phyloP scores from a whole-genome alignment of 306 rosid species.

The Vigna nakashimae region DNA sequence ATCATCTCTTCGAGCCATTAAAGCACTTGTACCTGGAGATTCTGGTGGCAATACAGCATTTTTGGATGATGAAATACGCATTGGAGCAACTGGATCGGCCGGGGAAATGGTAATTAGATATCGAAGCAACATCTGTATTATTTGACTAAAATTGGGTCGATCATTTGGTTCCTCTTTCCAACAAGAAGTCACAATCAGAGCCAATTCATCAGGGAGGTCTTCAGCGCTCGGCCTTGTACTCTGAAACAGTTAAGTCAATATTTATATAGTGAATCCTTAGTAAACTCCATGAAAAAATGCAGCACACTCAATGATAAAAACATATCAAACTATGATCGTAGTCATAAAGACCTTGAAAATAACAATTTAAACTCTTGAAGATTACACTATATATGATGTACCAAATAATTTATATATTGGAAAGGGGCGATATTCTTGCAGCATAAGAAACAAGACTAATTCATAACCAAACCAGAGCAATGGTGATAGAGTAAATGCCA shows the following conservation, averaged over 20 bases:
- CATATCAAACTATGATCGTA: background rate
- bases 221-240: constrained; percentile 84
- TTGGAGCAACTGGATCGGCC: constrained; percentile 51
- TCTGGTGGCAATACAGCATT: constrained; percentile 83
- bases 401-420: background rate
- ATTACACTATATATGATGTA: background rate
- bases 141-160: constrained; percentile 76
- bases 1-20: constrained; percentile 67
- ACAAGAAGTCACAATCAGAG: constrained; percentile 75
- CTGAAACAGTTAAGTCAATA: constrained; percentile 53
- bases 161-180: constrained; percentile 87
- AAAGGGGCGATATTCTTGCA: background rate
- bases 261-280: constrained; percentile 5
- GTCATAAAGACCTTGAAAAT: background rate
- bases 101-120: constrained; percentile 66
- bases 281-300: constrained; percentile 25
- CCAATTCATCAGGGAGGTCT: constrained; percentile 74
- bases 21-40: constrained; percentile 86
- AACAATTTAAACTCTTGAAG: constrained; percentile 7
- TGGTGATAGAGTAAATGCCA: background rate
- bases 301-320: constrained; percentile 10
- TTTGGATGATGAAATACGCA: constrained; percentile 54
- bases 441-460: background rate
- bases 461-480: no score
- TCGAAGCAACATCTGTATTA: constrained; percentile 77